Base-by-base conservation (phyloP, 306 rosid species). In the Vigna radiata region DNA sequence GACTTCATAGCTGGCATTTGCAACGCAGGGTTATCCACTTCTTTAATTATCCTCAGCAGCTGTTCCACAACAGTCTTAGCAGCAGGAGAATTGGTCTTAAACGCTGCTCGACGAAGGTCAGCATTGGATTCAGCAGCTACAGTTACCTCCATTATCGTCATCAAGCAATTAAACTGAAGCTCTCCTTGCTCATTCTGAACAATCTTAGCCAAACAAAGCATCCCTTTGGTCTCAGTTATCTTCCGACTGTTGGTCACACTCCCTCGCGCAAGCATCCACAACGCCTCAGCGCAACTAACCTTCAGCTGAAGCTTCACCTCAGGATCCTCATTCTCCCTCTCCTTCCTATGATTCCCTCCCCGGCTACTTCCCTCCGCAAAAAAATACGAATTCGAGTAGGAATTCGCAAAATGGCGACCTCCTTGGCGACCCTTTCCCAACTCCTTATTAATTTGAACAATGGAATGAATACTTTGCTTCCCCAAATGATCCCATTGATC, bases 61-160 rank as follows among this genome's bases (percentile, higher is more conserved):
- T 89, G 95, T 48, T 91, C 93, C 82, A 89, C 93, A 62, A 88
- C 90, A n/a, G 93, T 94, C 77, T 88, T 89, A 47, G 97, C 93
- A 67, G 95, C 87, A 0, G 88, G 93, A 1, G 93, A 88, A 68
- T 89, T 91, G 2, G 90, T 86, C 86, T 87, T 91, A 49, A 91
- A 91, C 0, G 97, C 93, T 0, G 91, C 89, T 0, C 89, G 86
- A 8, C 95, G 79, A 77, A 89, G 91, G 44, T 88, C 97, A 8
- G 90, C 87, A 77, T 91, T 87, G 14, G 72, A 85, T 69, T 91
- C 95, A 19, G 95, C 97, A 0, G 95, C 91, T 31, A 83, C 86
- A 0, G 95, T 66, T 72, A 91, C 88, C 91, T 89, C 97, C 87
- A 82, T 87, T 62, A 91, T 73, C 10, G 91, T 85, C 93, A 89